These are phyloP conservation scores for Leucaena leucocephala DNA, from an alignment of 306 rosid genomes.

Conservation along the genomic window DNA sequence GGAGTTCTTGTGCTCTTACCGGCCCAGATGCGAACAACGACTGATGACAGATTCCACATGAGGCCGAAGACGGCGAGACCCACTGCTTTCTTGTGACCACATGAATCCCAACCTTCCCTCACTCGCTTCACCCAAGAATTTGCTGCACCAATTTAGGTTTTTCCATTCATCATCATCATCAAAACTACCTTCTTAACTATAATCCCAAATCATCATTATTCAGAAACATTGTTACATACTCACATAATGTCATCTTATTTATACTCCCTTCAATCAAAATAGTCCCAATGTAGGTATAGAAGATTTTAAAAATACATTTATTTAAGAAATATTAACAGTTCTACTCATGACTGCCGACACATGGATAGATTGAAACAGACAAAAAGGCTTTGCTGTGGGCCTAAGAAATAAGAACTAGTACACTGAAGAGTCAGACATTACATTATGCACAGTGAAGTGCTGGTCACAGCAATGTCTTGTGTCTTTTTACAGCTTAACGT, in stretches of 20 bases:
- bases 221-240: not conserved
- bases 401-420: not conserved
- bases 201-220: not conserved
- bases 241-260: not conserved
- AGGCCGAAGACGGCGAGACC: constrained; percentile 49
- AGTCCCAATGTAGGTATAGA: not conserved
- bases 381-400: constrained; percentile 12
- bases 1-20: constrained; percentile 44
- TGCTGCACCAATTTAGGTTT: constrained; percentile 38
- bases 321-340: not conserved
- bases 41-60: constrained; percentile 70
- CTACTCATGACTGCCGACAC: not conserved
- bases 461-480: constrained; percentile 9
- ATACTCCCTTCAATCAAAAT: not conserved
- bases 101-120: constrained; percentile 73
- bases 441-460: not conserved
- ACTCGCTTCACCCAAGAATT: constrained; percentile 63
- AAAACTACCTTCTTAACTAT: not conserved
- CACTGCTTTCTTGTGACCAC: constrained; percentile 69
- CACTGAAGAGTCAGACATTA: constrained; percentile 10
- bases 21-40: constrained; percentile 80
- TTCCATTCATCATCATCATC: not conserved
- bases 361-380: not conserved
- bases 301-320: no score
- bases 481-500: not conserved